These are phyloP conservation scores for Lactuca sativa DNA, from an alignment of 129 eudicot genomes.

Conservation along the genomic window DNA sequence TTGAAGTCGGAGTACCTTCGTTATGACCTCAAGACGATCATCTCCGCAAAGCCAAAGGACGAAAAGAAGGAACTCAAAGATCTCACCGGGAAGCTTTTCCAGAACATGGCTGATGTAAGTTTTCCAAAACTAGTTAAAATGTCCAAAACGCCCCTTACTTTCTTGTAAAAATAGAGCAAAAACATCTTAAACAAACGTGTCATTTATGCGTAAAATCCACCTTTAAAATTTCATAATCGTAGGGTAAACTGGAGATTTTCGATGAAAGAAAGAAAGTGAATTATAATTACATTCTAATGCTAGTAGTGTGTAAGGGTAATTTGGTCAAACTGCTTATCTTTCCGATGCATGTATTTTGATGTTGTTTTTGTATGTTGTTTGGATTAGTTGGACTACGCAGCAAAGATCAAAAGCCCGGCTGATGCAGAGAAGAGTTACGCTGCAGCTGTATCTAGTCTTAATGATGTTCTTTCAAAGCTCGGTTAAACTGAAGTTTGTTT, in stretches of 20 bases:
- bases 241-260: neutral
- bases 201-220: neutral
- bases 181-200: neutral
- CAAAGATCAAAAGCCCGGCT: conserved; percentile 76
- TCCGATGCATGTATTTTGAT: neutral
- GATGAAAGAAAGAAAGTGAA: neutral
- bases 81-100: conserved; percentile 76
- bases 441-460: conserved; percentile 67
- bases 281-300: neutral
- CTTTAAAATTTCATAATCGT: neutral
- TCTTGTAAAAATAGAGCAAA: neutral
- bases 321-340: neutral
- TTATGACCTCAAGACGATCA: conserved; percentile 86
- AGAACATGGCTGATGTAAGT: conserved; percentile 63
- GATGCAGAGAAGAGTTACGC: conserved; percentile 91
- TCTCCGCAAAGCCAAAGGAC: conserved; percentile 73
- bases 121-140: too few relatives aligned
- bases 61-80: conserved; percentile 72
- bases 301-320: neutral
- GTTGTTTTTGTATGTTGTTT: neutral
- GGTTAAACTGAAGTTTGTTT: conserved; percentile 54
- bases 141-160: neutral
- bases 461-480: conserved; percentile 80
- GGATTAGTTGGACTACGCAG: conserved; percentile 86
- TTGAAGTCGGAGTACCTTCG: conserved; percentile 74